A percentile compares a stretch with the other conserved stretches of the same genome.
phyloP scores from a whole-genome alignment of 1,139 yeast genomes.

The Nakaseomyces glabratus region DNA sequence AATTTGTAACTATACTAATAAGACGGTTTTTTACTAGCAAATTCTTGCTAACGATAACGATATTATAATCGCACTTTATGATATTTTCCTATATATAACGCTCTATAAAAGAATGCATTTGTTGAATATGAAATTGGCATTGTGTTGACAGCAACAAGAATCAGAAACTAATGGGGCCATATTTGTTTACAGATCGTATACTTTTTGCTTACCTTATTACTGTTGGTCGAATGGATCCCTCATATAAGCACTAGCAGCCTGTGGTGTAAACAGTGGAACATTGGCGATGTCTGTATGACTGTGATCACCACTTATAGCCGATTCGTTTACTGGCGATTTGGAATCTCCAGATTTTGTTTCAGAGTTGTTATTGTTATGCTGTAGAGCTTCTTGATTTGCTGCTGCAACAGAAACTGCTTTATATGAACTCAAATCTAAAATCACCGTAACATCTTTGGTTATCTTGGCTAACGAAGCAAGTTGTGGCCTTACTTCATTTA shows the following conservation, averaged over 20 bases:
- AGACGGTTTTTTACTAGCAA: too few species aligned
- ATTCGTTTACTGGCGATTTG: too few species aligned
- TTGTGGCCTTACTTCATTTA: slow-evolving; percentile 72
- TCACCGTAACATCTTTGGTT: slow-evolving; percentile 80
- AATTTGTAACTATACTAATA: too few species aligned
- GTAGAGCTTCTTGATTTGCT: background rate
- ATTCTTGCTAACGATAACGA: too few species aligned
- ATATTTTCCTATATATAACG: too few species aligned
- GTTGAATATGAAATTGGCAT: too few species aligned
- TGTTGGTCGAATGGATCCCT: slow-evolving; percentile 21
- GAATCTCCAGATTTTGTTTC: background rate
- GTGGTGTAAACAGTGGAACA: slow-evolving; percentile 23
- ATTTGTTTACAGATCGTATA: background rate
- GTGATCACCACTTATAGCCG: background rate
- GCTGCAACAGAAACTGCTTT: slow-evolving; percentile 28
- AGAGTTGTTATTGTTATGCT: background rate
- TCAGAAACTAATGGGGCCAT: background rate
- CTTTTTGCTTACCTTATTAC: background rate
- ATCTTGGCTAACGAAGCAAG: slow-evolving; percentile 77
- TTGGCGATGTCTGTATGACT: slow-evolving; percentile 9
- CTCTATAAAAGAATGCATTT: too few species aligned
- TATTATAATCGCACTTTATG: too few species aligned
- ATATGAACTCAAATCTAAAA: slow-evolving; percentile 57
- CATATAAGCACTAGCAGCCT: slow-evolving; percentile 15
- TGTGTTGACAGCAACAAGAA: too few species aligned